These are phyloP conservation scores for Solanum lycopersicoides DNA, from an alignment of 257 asterid genomes.

Conservation along the genomic window DNA sequence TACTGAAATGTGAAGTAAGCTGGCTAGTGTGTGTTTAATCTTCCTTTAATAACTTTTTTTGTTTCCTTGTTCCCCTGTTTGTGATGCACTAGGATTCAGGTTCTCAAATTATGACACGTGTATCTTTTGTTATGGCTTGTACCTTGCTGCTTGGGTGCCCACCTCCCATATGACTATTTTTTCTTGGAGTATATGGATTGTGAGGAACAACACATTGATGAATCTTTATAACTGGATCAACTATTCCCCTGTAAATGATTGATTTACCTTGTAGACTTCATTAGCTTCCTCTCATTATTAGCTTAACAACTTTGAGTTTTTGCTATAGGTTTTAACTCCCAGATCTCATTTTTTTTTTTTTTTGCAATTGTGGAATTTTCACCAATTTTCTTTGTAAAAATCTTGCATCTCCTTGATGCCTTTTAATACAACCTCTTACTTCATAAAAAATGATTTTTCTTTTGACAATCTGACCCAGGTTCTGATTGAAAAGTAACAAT, in stretches of 20 bases:
- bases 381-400: no score
- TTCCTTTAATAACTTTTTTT: not conserved
- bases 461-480: not conserved
- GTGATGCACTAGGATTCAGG: not conserved
- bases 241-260: not conserved
- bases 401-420: not conserved
- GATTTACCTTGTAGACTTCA: not conserved
- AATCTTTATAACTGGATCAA: not conserved
- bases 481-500: not conserved
- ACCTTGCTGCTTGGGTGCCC: not conserved
- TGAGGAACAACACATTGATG: not conserved
- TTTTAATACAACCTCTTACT: not conserved
- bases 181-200: not conserved
- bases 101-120: not conserved
- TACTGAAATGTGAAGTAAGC: not conserved
- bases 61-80: not conserved
- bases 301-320: not conserved
- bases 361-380: not conserved
- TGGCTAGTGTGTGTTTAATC: not conserved
- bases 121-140: not conserved
- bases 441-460: not conserved
- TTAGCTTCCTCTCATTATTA: not conserved
- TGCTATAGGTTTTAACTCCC: not conserved
- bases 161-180: not conserved
- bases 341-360: not conserved